Evolutionary conservation across 495 filamentous ascomycete species (phyloP).

Genomic region (Neurospora sp.): DNA sequence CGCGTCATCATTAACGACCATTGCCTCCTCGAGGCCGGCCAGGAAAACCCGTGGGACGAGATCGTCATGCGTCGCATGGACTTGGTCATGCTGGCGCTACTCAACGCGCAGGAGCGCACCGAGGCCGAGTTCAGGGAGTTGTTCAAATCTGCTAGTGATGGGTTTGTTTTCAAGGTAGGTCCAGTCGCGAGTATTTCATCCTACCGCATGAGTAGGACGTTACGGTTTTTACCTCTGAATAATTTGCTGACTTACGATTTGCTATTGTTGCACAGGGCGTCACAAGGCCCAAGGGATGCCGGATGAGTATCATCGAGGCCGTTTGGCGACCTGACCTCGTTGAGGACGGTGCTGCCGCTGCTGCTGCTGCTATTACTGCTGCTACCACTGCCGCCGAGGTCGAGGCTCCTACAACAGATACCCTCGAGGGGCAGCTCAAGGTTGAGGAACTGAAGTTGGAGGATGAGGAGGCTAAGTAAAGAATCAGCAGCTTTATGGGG

Average conservation of each 20-base stretch:
- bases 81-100: constrained; percentile 42
- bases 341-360: not conserved
- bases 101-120: constrained; percentile 45
- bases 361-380: not conserved
- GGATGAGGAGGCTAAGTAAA: not conserved
- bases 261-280: constrained; percentile 20
- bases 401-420: not conserved
- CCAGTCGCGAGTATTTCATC: not conserved
- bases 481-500: not conserved
- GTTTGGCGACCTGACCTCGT: constrained; percentile 30
- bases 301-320: constrained; percentile 43
- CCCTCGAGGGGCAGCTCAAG: not conserved
- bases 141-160: constrained; percentile 33
- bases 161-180: constrained; percentile 35
- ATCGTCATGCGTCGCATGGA: constrained; percentile 45
- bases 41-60: constrained; percentile 39
- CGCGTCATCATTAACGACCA: constrained; percentile 44
- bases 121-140: constrained; percentile 37
- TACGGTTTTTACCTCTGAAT: not conserved
- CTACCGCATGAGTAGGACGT: not conserved
- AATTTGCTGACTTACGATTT: constrained; percentile 1
- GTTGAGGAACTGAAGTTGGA: not conserved
- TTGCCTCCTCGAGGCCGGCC: constrained; percentile 34
- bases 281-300: constrained; percentile 26
- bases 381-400: not conserved